Evolutionary conservation across 805 yeast genomes (phyloP), one percentile per base, ranked within the genome.

Genomic region (Kuraishia floccosa): DNA sequence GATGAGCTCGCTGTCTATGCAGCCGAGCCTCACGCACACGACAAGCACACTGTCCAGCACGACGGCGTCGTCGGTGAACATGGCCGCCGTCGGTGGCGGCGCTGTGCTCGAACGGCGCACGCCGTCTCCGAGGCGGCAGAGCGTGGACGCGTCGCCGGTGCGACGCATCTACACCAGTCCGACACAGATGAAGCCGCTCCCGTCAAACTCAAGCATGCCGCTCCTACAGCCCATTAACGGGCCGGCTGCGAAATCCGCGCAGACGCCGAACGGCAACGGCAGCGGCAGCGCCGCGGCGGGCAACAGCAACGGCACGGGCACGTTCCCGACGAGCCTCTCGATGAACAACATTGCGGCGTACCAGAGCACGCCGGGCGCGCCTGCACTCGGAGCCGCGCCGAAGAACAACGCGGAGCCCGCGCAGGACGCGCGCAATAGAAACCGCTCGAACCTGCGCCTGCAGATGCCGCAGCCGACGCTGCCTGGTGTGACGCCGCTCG

Each of bases 401-500:
- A n/a, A n/a, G n/a, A n/a, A n/a, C n/a, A n/a, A n/a, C n/a, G n/a
- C n/a, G n/a, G n/a, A n/a, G n/a, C 5, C 26, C 9, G 15, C 26
- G 9, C 16, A n/a, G 14, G 26, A 24, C 7, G 10, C 14, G n/a
- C 13, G 15, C n/a, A 17, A 24, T 11, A 24, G 10, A 15, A 65
- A 66, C 21, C 64, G 71, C 35, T 74, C 77, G 1, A 66, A 76
- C 22, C 52, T 77, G 27, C 71, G 73, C 36, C 61, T 80, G 14
- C 86, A 79, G 47, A 79, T 80, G 86, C 89, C 87, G 3, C 65
- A 73, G 3, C 87, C 89, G 1, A 65, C 76, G 22, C 9, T 10
- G n/a, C n/a, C n/a, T n/a, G n/a, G n/a, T n/a, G n/a, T n/a, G n/a
- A n/a, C n/a, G n/a, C n/a, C n/a, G n/a, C n/a, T n/a, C n/a, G n/a